Evolutionary conservation across 306 rosid genomes (phyloP), one percentile per base, ranked within the genome.

Genomic region (Castanea crenata): DNA sequence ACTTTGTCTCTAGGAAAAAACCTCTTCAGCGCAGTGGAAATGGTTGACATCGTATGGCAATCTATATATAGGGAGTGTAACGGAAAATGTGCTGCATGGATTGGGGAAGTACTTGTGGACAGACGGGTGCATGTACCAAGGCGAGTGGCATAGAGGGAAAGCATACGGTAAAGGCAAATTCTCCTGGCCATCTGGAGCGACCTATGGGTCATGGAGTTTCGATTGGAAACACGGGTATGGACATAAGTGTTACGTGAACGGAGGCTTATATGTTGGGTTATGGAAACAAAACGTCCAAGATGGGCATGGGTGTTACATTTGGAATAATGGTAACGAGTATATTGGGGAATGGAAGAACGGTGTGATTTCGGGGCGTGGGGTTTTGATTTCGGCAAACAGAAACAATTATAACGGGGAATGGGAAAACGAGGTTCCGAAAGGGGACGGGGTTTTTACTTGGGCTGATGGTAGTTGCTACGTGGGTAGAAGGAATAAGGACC

Each of bases 391-490:
- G 89, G 64, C 69, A 34, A 83, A 87, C 12, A 85, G 89, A 69
- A 78, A 80, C 54, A 21, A 79, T 25, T 87, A 87, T 23, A 74
- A 80, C 14, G 84, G 84, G 70, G 69, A n/a, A n/a, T 87, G 89
- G 89, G 91, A 87, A 73, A 83, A 87, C 25, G 87, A 82, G 0
- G 87, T 85, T 21, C 89, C 89, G 0, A 83, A 72, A 11, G 3
- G 52, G 52, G 52, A 10, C 1, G 13, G 3, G 52, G 4, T 90
- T 31, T 94, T 94, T 71, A 86, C 87, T 3, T 89, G 94, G 94
- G 90, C 96, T 0, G 94, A 92, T 76, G 97, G 94, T 2, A 87
- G 97, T 34, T 90, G 92, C 77, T 91, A 91, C 44, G 84, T 92
- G 49, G 94, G 94, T 14, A 80, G 71, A 49, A 88, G 97, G 94